Evolutionary conservation across 352 stramenopile genomes (phyloP).

Genomic region (Globisporangium iwayamae): DNA sequence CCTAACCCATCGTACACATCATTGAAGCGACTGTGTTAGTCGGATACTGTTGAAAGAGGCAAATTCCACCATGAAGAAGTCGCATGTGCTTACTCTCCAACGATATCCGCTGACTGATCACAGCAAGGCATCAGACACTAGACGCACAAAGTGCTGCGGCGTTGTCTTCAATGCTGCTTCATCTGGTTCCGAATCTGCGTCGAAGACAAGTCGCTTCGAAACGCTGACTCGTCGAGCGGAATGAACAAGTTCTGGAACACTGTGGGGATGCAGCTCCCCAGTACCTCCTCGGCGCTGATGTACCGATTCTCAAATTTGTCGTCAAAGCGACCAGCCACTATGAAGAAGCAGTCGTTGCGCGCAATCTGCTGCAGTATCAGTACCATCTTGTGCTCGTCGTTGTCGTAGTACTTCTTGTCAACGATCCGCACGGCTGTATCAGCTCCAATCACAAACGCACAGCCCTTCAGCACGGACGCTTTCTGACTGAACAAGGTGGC

Average conservation of each 20-base stretch:
- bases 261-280: slow-evolving; percentile 37
- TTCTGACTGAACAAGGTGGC: slow-evolving; percentile 82
- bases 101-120: background rate
- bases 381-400: slow-evolving; percentile 72
- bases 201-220: slow-evolving; percentile 88
- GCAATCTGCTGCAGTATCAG: slow-evolving; percentile 68
- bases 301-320: slow-evolving; percentile 44
- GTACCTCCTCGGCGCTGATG: slow-evolving; percentile 55
- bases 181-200: slow-evolving; percentile 59
- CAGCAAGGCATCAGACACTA: background rate
- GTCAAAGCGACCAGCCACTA: slow-evolving; percentile 83
- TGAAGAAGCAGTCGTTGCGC: slow-evolving; percentile 65
- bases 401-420: slow-evolving; percentile 89
- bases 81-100: background rate
- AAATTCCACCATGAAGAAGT: background rate
- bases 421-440: slow-evolving; percentile 87
- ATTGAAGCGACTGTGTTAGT: background rate
- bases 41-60: background rate
- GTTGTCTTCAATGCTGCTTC: background rate
- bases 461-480: slow-evolving; percentile 64
- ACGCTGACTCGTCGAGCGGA: slow-evolving; percentile 61
- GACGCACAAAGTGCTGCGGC: background rate
- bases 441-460: slow-evolving; percentile 84
- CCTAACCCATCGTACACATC: background rate
- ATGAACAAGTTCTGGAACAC: slow-evolving; percentile 68